These are phyloP conservation scores for Fusarium sp. DNA, from an alignment of 2,329 filamentous ascomycete species.

Conservation along the genomic window DNA sequence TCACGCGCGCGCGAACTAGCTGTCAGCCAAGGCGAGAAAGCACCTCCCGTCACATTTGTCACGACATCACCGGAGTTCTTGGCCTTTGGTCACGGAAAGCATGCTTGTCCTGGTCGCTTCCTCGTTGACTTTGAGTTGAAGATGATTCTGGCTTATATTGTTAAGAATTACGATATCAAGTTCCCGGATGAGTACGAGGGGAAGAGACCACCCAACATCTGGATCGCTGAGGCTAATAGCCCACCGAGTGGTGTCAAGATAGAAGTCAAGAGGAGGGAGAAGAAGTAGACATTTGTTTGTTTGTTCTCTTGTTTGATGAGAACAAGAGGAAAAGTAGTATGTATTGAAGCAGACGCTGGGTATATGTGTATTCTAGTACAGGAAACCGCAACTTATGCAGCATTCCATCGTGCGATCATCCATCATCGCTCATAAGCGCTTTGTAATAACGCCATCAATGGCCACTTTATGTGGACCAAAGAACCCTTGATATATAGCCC, in stretches of 20 bases:
- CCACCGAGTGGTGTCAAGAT: conserved; percentile 37
- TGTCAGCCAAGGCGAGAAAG: conserved; percentile 19
- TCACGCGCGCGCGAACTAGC: conserved; percentile 51
- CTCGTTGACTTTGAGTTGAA: conserved; percentile 50
- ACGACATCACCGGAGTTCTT: conserved; percentile 45
- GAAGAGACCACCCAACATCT: conserved; percentile 34
- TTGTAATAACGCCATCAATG: not conserved
- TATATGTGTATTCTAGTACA: not conserved
- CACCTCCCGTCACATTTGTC: conserved; percentile 27
- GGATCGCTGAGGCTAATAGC: conserved; percentile 37
- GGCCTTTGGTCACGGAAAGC: conserved; percentile 52
- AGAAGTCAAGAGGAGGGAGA: conserved; percentile 31
- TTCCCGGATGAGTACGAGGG: conserved; percentile 39
- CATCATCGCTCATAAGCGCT: not conserved
- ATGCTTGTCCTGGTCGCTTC: conserved; percentile 51
- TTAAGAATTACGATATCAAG: conserved; percentile 39
- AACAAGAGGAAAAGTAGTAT: not conserved
- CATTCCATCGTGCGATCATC: not conserved
- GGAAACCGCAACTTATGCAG: not conserved
- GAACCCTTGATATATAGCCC: not conserved
- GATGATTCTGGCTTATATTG: conserved; percentile 46
- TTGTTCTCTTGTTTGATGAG: not conserved
- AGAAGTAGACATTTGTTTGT: not conserved
- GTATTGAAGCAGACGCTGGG: not conserved
- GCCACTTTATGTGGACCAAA: not conserved